Evolutionary conservation across 805 yeast genomes (phyloP).

Genomic region (Sugiyamaella chiloensis): DNA sequence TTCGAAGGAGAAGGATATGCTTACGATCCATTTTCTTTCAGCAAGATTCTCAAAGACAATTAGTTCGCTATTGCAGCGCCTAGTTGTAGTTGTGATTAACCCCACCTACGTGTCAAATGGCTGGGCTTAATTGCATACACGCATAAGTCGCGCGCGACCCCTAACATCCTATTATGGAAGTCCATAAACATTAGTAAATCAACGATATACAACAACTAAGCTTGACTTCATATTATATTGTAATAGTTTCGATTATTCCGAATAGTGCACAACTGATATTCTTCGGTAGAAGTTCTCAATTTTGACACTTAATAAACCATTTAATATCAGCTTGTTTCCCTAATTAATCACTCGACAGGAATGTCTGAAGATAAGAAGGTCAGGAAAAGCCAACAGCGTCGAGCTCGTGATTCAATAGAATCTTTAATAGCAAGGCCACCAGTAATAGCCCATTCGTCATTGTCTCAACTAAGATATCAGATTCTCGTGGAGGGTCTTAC

Average conservation of each 20-base stretch:
- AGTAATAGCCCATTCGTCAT: conserved; percentile 45
- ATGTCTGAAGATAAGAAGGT: not conserved
- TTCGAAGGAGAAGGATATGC: conserved; percentile 96
- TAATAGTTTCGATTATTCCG: not conserved
- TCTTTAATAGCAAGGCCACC: conserved; percentile 39
- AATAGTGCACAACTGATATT: not conserved
- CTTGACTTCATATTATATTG: not conserved
- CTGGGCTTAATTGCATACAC: too few species aligned
- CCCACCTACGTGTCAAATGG: too few species aligned
- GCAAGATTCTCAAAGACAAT: conserved; percentile 9
- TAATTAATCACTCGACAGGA: not conserved
- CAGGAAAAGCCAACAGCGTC: not conserved
- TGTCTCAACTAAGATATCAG: conserved; percentile 52
- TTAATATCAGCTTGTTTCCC: too few species aligned
- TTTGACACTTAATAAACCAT: not conserved
- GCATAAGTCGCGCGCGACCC: too few species aligned
- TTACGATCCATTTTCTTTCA: conserved; percentile 78
- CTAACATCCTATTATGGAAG: conserved; percentile 5
- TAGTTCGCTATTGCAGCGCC: too few species aligned
- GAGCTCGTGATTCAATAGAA: conserved; percentile 50
- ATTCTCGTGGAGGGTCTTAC: conserved; percentile 47
- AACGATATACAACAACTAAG: too few species aligned
- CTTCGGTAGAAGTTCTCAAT: not conserved
- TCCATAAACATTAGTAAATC: not conserved
- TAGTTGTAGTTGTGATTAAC: too few species aligned